Percentiles rank a stretch among this genome's conserved stretches.
These are phyloP conservation scores for Komagataella mondaviorum DNA, from an alignment of 805 yeast genomes.

Conservation along the genomic window DNA sequence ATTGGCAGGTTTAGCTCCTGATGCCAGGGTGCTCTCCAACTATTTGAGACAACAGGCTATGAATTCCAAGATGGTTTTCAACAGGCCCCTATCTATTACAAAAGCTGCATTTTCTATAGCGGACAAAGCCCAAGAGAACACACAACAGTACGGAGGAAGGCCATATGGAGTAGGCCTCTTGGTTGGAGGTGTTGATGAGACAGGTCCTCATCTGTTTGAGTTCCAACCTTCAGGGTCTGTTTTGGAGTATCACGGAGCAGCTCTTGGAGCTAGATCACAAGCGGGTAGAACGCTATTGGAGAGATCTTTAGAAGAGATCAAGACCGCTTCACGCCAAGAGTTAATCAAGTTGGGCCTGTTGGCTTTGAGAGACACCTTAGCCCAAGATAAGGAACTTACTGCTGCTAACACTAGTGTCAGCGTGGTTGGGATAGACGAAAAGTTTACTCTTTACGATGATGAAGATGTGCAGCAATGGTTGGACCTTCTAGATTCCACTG, in stretches of 20 bases:
- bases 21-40: constrained; percentile 87
- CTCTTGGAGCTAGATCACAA: constrained; percentile 97
- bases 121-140: constrained; percentile 93
- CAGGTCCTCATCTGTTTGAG: constrained; percentile 90
- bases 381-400: constrained; percentile 88
- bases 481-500: constrained; percentile 53
- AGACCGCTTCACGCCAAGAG: constrained; percentile 49
- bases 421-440: constrained; percentile 71
- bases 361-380: constrained; percentile 85
- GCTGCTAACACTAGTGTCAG: constrained; percentile 80
- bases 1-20: constrained; percentile 96
- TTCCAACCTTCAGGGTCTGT: constrained; percentile 94
- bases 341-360: constrained; percentile 76
- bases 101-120: constrained; percentile 80
- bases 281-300: constrained; percentile 96
- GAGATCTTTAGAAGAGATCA: constrained; percentile 61
- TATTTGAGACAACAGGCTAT: constrained; percentile 85
- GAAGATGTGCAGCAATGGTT: constrained; percentile 80
- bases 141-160: constrained; percentile 91
- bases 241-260: constrained; percentile 82
- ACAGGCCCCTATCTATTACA: constrained; percentile 72
- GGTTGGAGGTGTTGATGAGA: constrained; percentile 82
- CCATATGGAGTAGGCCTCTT: constrained; percentile 97
- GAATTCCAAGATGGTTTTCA: constrained; percentile 71
- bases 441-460: constrained; percentile 70